Evolutionary conservation across 1,139 yeast species (phyloP), one percentile per base, ranked within the genome.

Genomic region (Lipomyces yarrowii): DNA sequence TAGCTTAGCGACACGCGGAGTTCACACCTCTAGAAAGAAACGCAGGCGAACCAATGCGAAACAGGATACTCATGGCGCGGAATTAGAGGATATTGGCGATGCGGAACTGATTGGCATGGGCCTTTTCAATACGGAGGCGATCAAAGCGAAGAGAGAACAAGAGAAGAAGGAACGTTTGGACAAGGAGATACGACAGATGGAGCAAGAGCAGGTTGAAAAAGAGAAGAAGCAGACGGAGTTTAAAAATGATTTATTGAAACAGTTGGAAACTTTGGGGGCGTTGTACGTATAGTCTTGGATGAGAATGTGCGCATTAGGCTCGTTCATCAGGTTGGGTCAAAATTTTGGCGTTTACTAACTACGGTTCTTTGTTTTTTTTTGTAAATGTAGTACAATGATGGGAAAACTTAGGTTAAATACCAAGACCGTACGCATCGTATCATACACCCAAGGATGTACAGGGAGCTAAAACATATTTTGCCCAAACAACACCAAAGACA

Each of bases 201-300:
- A 32, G 23, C 35, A 37, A 21, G 23, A 52, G 30, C 48, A 39
- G 18, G 32, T 15, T 13, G 48, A n/a, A n/a, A 21, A 53, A 59
- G 59, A 59, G 10, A 18, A 23, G 33, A 11, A 15, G 21, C 23
- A 26, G n/a, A 21, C 32, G 35, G 32, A 30, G 11, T 57, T 55
- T 54, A 63, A 63, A 23, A 21, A 46, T 42, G 60, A 60, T 33
- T 32, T 63, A 33, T 39, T 63, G 37, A 57, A 56, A 30, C 65
- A 63, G 58, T 56, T 63, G 60, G 61, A 61, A 21, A 56, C 26
- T 32, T 46, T 65, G 51, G 59, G 60, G 11, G 65, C 60, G 37
- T 48, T 66, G 33, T 59, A 51, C 21, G 60, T 65, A 42, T 42
- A 42, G 48, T n/a, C 10, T n/a, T 42, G 48, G 23, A 42, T 42